These are phyloP conservation scores for Thalassiosira ordinaria DNA, from an alignment of 352 stramenopile species.

Conservation along the genomic window DNA sequence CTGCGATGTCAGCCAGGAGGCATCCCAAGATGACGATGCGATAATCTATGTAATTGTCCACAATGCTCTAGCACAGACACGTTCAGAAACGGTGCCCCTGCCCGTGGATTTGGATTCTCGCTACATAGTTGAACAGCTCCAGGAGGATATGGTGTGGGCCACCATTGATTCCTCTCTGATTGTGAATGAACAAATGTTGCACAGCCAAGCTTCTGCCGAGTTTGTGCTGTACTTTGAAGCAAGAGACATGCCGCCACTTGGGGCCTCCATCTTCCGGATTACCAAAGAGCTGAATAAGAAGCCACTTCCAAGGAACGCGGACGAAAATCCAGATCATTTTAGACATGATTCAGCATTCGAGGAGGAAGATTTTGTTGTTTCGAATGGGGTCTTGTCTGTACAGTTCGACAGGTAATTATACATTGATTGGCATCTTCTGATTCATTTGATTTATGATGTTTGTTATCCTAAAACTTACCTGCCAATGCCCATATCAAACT, in stretches of 20 bases:
- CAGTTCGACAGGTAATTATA: slow-evolving; percentile 51
- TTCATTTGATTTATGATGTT: too few relatives aligned
- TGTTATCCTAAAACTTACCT: too few relatives aligned
- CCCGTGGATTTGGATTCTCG: slow-evolving; percentile 66
- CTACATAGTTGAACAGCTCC: slow-evolving; percentile 53
- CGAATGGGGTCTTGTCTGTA: slow-evolving; percentile 62
- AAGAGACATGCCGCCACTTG: slow-evolving; percentile 55
- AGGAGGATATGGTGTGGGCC: slow-evolving; percentile 35
- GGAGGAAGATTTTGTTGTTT: slow-evolving; percentile 56
- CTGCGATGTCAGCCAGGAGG: slow-evolving; percentile 86
- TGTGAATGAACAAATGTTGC: slow-evolving; percentile 40
- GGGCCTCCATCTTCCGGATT: slow-evolving; percentile 61
- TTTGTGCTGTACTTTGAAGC: slow-evolving; percentile 73
- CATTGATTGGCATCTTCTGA: too few relatives aligned
- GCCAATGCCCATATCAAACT: too few relatives aligned
- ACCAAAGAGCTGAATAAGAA: too few relatives aligned
- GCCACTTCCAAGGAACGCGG: too few relatives aligned
- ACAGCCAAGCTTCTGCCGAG: slow-evolving; percentile 30
- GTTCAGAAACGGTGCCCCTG: slow-evolving; percentile 70
- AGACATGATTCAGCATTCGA: too few relatives aligned
- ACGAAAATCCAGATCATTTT: too few relatives aligned
- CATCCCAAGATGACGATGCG: slow-evolving; percentile 65
- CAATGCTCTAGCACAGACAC: slow-evolving; percentile 79
- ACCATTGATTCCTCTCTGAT: slow-evolving; percentile 32
- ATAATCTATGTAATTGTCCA: slow-evolving; percentile 85